Percentiles rank a stretch among this genome's conserved stretches.
These are phyloP conservation scores for Saturnispora zaruensis DNA, from an alignment of 805 yeast species.

Conservation along the genomic window DNA sequence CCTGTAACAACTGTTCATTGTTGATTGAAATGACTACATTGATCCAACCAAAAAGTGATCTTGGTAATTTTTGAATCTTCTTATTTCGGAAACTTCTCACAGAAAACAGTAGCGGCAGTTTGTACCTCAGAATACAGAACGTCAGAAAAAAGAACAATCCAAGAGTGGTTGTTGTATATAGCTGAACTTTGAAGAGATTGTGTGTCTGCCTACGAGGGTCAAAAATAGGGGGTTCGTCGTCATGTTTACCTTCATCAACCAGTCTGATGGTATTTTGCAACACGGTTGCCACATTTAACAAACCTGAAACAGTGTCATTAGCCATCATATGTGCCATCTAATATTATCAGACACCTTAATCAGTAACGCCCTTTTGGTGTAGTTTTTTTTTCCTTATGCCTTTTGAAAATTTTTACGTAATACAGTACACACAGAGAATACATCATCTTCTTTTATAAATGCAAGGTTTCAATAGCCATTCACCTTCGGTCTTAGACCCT, in stretches of 20 bases:
- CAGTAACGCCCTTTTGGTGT: neutral
- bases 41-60: slow-evolving; percentile 45
- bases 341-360: neutral
- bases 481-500: slow-evolving; percentile 59
- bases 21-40: slow-evolving; percentile 36
- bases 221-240: slow-evolving; percentile 32
- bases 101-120: slow-evolving; percentile 51
- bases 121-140: slow-evolving; percentile 43
- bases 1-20: slow-evolving; percentile 44
- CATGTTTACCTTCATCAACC: slow-evolving; percentile 1
- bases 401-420: neutral
- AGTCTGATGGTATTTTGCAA: neutral
- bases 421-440: neutral
- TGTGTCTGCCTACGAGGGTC: slow-evolving; percentile 38
- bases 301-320: neutral
- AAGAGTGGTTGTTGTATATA: slow-evolving; percentile 38
- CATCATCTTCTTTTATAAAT: slow-evolving; percentile 76
- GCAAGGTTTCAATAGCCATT: slow-evolving; percentile 92
- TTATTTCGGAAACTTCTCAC: slow-evolving; percentile 42
- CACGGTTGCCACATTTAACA: neutral
- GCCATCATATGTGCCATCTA: neutral
- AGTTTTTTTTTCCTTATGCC: neutral
- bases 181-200: slow-evolving; percentile 50
- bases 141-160: slow-evolving; percentile 39
- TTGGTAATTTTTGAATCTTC: slow-evolving; percentile 38